A percentile compares a stretch with the other conserved stretches of the same genome.
phyloP scores from a whole-genome alignment of 345 rosid genomes.

The Salix viminalis region DNA sequence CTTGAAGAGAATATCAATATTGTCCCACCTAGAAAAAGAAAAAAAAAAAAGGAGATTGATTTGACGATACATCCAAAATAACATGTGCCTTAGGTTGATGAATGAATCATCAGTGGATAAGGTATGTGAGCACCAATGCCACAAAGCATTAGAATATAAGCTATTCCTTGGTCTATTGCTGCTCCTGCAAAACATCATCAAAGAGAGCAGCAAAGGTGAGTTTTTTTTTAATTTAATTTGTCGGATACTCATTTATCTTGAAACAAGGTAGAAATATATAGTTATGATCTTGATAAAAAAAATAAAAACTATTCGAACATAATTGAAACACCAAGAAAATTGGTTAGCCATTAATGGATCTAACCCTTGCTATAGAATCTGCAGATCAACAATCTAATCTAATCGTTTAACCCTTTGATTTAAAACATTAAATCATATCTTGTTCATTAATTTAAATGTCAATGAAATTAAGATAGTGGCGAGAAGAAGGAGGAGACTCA shows the following conservation, averaged over 20 bases:
- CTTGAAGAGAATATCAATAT: too few species aligned
- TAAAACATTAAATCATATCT: not conserved
- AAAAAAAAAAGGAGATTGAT: too few species aligned
- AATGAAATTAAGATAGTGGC: not conserved
- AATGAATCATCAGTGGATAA: slow-evolving; percentile 12
- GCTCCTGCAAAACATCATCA: slow-evolving; percentile 11
- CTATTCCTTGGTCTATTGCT: slow-evolving; percentile 26
- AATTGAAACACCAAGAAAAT: too few species aligned
- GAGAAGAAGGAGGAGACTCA: not conserved
- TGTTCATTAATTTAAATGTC: not conserved
- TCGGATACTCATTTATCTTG: too few species aligned
- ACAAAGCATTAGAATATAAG: slow-evolving; percentile 23
- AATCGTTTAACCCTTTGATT: too few species aligned
- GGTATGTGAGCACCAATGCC: slow-evolving; percentile 24
- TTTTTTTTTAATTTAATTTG: too few species aligned
- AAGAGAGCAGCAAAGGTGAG: not conserved
- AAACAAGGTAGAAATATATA: too few species aligned
- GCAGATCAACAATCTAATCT: too few species aligned
- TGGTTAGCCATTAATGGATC: not conserved
- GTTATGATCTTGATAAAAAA: too few species aligned
- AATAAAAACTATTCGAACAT: too few species aligned
- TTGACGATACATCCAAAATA: not conserved
- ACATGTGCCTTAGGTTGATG: not conserved
- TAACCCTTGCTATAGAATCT: too few species aligned
- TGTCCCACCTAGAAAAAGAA: too few species aligned